A percentile compares a stretch with the other conserved stretches of the same genome.
phyloP scores from a whole-genome alignment of 2,329 filamentous ascomycete genomes.

The Diplodia seriata region DNA sequence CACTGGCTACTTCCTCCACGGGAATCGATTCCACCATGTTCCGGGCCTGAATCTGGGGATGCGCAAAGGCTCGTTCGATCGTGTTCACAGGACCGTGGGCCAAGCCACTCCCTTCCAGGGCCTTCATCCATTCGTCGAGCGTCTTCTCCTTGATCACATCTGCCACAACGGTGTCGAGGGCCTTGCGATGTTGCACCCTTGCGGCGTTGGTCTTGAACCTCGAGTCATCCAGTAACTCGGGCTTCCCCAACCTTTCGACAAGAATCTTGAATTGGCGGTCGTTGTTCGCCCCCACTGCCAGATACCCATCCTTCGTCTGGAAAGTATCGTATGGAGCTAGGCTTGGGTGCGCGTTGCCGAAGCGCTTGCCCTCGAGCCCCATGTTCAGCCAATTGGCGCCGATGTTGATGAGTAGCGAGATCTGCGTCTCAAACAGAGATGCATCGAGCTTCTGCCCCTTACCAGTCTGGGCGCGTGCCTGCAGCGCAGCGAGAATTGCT shows the following conservation, averaged over 20 bases:
- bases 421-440: slow-evolving; percentile 55
- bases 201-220: slow-evolving; percentile 42
- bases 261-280: slow-evolving; percentile 50
- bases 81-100: slow-evolving; percentile 57
- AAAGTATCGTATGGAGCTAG: slow-evolving; percentile 58
- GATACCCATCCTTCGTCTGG: slow-evolving; percentile 45
- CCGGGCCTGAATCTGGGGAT: slow-evolving; percentile 53
- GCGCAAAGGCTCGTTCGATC: slow-evolving; percentile 53
- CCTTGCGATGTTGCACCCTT: slow-evolving; percentile 43
- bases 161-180: slow-evolving; percentile 48
- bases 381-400: slow-evolving; percentile 51
- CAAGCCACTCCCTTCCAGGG: slow-evolving; percentile 54
- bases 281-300: slow-evolving; percentile 47
- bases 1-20: slow-evolving; percentile 33
- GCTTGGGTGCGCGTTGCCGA: slow-evolving; percentile 56
- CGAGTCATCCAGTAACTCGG: slow-evolving; percentile 40
- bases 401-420: slow-evolving; percentile 54
- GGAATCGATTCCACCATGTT: slow-evolving; percentile 46
- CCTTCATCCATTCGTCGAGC: slow-evolving; percentile 50
- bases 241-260: slow-evolving; percentile 32
- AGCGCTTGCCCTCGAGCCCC: slow-evolving; percentile 52
- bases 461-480: slow-evolving; percentile 41
- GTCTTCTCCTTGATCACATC: slow-evolving; percentile 46
- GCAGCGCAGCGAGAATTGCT: slow-evolving; percentile 51
- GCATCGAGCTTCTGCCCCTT: slow-evolving; percentile 54